These are phyloP conservation scores for Nakaseomyces glabratus DNA, from an alignment of 1,139 yeast genomes.

Conservation along the genomic window DNA sequence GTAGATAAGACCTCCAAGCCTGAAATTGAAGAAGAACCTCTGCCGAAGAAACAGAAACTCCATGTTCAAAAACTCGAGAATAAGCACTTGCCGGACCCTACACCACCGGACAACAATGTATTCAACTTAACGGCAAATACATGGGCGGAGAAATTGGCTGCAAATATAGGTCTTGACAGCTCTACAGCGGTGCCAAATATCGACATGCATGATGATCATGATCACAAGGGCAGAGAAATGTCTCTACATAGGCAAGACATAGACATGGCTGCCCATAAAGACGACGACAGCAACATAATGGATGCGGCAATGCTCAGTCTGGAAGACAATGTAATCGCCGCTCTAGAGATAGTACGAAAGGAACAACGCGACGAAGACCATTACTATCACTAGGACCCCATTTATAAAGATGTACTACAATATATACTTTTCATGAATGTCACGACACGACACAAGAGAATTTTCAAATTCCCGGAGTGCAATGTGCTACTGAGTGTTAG, in stretches of 20 bases:
- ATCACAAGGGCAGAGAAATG: constrained; percentile 13
- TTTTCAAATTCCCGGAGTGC: too few species aligned
- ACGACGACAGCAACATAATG: constrained; percentile 16
- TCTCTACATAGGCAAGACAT: constrained; percentile 7
- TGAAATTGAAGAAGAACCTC: constrained; percentile 3
- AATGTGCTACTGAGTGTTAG: too few species aligned
- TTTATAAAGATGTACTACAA: too few species aligned
- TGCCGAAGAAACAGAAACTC: constrained; percentile 3
- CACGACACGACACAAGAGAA: too few species aligned
- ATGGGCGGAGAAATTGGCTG: constrained; percentile 16
- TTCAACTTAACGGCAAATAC: constrained; percentile 2
- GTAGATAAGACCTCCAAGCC: constrained; percentile 5
- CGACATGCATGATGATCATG: constrained; percentile 21
- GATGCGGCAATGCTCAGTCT: constrained; percentile 30
- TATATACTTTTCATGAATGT: too few species aligned
- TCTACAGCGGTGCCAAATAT: too few species aligned
- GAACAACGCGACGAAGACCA: constrained; percentile 12
- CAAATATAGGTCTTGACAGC: constrained; percentile 18
- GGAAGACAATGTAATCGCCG: constrained; percentile 52
- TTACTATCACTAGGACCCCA: neutral
- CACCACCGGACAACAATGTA: constrained; percentile 11
- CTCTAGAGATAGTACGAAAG: constrained; percentile 54
- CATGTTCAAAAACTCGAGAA: constrained; percentile 1
- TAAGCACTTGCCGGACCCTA: constrained; percentile 8
- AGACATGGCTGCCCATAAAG: constrained; percentile 9